Base-by-base conservation (phyloP, 1,284 basidiomycete species). In the Trametes hirsuta region DNA sequence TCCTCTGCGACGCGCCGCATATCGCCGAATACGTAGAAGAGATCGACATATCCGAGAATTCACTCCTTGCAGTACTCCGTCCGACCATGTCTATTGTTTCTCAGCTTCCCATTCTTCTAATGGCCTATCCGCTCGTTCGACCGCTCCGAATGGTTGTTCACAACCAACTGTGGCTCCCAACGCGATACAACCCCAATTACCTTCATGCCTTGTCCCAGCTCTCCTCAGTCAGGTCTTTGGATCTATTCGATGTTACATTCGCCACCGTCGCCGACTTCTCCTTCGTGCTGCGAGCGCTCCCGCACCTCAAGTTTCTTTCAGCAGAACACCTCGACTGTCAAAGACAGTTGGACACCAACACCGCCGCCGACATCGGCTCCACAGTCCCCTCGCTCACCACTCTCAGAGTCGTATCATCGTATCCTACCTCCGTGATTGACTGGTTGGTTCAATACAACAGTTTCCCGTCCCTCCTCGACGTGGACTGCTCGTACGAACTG, bases 31-130 rank as follows among this genome's bases (percentile, higher is more conserved):
- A 51, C 45, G 54, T 68, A 24, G 51, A 64, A 3, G 63, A 65
- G 24, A 50, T 68, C 25, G 34, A 53, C 21, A 55, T 68, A n/a
- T 60, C 55, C 5, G 65, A 65, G 18, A 61, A 62, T 39, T 62
- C 64, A 1, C 44, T 62, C 18, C 39, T 61, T 39, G 58, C 58
- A n/a, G 24, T 63, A 22, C 47, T 65, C 44, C 64, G 64, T 4
- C 61, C 64, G 2, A 12, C 50, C 21, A 48, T 54, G 53, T 45
- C 61, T 6, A 61, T 59, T 6, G 46, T 50, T 1, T 58, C 61
- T 14, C 64, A 56, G 12, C 44, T 65, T n/a, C 64, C 64, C 6
- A 2, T 47, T 4, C 47, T 55, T 6, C 34, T 65, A n/a, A 24
- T 44, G 4, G 22, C 34, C 2, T 40, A 58, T 30, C 41, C 61